Conservation (phyloP, 768 basidiomycete genomes). For the Hirschioporus abietinus region DNA sequence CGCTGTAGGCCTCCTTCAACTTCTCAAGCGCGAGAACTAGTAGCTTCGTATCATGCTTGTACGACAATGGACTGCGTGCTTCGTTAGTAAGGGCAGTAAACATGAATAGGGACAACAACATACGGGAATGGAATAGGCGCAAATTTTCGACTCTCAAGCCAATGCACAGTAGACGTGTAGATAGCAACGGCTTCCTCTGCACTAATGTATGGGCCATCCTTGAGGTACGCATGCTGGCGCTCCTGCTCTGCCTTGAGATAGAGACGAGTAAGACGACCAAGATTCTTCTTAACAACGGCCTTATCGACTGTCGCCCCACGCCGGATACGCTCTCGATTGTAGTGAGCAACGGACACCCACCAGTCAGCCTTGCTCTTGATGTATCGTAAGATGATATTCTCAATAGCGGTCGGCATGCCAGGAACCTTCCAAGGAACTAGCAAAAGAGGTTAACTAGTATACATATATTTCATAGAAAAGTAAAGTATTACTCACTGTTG, state of each 20-base stretch:
- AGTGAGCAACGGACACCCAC: constrained; percentile 98
- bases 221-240: constrained; percentile 95
- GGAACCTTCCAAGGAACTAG: constrained; percentile 98
- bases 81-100: constrained; percentile 1
- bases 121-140: constrained; percentile 98
- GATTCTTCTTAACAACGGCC: constrained; percentile 98
- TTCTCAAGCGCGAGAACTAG: constrained; percentile 96
- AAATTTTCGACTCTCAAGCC: constrained; percentile 97
- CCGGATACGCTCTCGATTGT: constrained; percentile 95
- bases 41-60: constrained; percentile 98
- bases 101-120: constrained; percentile 21
- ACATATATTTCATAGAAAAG: not conserved
- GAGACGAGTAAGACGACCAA: constrained; percentile 94
- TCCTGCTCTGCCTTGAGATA: constrained; percentile 99
- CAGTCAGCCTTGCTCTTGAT: constrained; percentile 99
- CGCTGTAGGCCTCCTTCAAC: constrained; percentile 97
- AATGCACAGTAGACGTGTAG: constrained; percentile 97
- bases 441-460: constrained; percentile 7
- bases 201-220: constrained; percentile 98
- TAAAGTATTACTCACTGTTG: constrained; percentile 50
- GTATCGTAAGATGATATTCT: constrained; percentile 97
- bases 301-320: constrained; percentile 97
- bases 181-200: constrained; percentile 99
- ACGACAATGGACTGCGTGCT: constrained; percentile 72
- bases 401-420: constrained; percentile 98